phyloP scores from a whole-genome alignment of 495 filamentous ascomycete genomes.

The Penicillium macrosclerotiorum region DNA sequence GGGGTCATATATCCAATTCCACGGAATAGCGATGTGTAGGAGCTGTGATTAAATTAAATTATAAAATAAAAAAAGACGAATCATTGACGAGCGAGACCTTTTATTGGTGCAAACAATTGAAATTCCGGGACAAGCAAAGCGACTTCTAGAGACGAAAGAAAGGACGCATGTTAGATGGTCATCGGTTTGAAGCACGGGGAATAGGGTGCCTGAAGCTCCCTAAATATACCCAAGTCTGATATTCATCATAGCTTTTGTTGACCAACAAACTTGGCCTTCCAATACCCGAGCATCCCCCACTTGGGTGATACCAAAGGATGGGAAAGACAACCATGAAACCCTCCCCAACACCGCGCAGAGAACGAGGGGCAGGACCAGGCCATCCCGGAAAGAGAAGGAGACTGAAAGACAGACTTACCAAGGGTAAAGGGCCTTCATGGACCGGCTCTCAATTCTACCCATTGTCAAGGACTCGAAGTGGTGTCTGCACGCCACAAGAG shows the following conservation, averaged over 20 bases:
- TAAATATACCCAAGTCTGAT: slow-evolving; percentile 18
- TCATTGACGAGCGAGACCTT: not conserved
- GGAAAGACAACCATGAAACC: slow-evolving; percentile 12
- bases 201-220: slow-evolving; percentile 2
- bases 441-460: not conserved
- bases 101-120: slow-evolving; percentile 9
- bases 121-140: slow-evolving; percentile 1
- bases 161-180: slow-evolving; percentile 4
- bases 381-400: slow-evolving; percentile 15
- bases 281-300: slow-evolving; percentile 18
- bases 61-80: not conserved
- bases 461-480: slow-evolving; percentile 8
- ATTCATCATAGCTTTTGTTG: slow-evolving; percentile 7
- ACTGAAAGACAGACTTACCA: slow-evolving; percentile 9
- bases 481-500: slow-evolving; percentile 2
- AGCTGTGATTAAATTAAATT: not conserved
- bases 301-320: slow-evolving; percentile 21
- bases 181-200: not conserved
- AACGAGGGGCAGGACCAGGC: slow-evolving; percentile 8
- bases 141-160: slow-evolving; percentile 4
- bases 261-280: slow-evolving; percentile 11
- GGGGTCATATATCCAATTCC: not conserved
- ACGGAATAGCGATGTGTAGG: not conserved
- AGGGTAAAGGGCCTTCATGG: not conserved
- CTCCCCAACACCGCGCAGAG: slow-evolving; percentile 13